Conservation (phyloP, 495 filamentous ascomycete species). For the Staphylotrichum longicolle region DNA sequence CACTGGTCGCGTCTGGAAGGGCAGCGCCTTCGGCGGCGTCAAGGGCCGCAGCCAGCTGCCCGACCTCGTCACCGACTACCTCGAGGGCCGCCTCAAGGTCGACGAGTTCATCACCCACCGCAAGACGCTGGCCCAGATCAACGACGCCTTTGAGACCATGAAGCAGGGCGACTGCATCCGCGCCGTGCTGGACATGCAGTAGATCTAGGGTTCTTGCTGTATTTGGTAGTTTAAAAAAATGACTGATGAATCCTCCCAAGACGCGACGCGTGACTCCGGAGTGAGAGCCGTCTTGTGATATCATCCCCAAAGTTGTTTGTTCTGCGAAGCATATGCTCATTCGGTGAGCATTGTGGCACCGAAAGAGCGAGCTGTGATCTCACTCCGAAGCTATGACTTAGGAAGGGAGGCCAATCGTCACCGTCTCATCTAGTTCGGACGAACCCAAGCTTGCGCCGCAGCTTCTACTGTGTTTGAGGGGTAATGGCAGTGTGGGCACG, state of each 20-base stretch:
- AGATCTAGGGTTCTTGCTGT: not conserved
- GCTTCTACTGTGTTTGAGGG: too few relatives aligned
- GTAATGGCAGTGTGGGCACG: too few relatives aligned
- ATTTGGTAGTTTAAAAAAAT: not conserved
- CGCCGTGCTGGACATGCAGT: constrained; percentile 65
- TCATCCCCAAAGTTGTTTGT: too few relatives aligned
- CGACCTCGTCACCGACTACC: constrained; percentile 85
- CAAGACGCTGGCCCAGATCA: constrained; percentile 75
- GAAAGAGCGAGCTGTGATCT: too few relatives aligned
- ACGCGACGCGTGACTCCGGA: not conserved
- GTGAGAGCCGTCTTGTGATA: too few relatives aligned
- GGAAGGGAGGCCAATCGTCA: too few relatives aligned
- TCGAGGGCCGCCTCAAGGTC: constrained; percentile 87
- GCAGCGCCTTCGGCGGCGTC: constrained; percentile 96
- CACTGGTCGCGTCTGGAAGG: constrained; percentile 95
- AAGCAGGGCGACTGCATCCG: constrained; percentile 94
- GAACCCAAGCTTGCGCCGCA: too few relatives aligned
- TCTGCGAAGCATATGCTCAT: too few relatives aligned
- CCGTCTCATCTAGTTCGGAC: too few relatives aligned
- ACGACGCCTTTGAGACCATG: constrained; percentile 89
- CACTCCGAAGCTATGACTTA: too few relatives aligned
- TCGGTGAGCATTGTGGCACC: too few relatives aligned
- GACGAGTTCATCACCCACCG: constrained; percentile 99
- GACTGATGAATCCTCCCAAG: too few relatives aligned
- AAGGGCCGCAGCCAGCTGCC: constrained; percentile 94